Evolutionary conservation across 2,329 filamentous ascomycete species (phyloP).

Genomic region (Alternaria incomplexa): DNA sequence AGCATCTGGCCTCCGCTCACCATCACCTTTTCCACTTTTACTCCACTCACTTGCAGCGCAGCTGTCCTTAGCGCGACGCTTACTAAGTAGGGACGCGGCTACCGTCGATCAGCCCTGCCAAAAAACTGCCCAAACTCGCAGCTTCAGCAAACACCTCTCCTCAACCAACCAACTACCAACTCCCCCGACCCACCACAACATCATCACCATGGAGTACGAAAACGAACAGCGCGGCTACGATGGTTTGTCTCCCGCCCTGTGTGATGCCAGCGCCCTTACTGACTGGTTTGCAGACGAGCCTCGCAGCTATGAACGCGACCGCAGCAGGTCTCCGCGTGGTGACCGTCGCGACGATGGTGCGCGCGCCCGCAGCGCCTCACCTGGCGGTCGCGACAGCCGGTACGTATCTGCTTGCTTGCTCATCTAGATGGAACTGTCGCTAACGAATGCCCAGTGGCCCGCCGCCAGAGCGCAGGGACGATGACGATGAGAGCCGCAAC

Average conservation of each 20-base stretch:
- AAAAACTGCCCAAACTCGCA: conserved; percentile 32
- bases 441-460: conserved; percentile 52
- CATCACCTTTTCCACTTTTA: conserved; percentile 6
- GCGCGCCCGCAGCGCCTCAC: conserved; percentile 69
- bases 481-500: conserved; percentile 86
- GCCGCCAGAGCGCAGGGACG: conserved; percentile 57
- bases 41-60: conserved; percentile 32
- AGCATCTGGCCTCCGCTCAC: conserved; percentile 6
- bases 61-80: conserved; percentile 34
- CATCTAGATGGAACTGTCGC: conserved; percentile 8
- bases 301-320: conserved; percentile 68
- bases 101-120: conserved; percentile 41
- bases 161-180: conserved; percentile 24
- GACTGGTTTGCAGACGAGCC: conserved; percentile 58
- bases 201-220: conserved; percentile 68
- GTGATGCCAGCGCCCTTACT: conserved; percentile 19
- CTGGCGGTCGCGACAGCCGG: conserved; percentile 61
- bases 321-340: conserved; percentile 68
- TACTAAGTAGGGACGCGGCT: conserved; percentile 38
- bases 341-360: conserved; percentile 61
- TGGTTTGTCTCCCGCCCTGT: conserved; percentile 56
- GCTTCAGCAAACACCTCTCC: conserved; percentile 31
- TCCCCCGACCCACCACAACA: conserved; percentile 37
- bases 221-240: conserved; percentile 70
- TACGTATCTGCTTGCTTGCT: conserved; percentile 21